Evolutionary conservation across 208 protist genomes (phyloP).

Genomic region (Crithidia thermophila): DNA sequence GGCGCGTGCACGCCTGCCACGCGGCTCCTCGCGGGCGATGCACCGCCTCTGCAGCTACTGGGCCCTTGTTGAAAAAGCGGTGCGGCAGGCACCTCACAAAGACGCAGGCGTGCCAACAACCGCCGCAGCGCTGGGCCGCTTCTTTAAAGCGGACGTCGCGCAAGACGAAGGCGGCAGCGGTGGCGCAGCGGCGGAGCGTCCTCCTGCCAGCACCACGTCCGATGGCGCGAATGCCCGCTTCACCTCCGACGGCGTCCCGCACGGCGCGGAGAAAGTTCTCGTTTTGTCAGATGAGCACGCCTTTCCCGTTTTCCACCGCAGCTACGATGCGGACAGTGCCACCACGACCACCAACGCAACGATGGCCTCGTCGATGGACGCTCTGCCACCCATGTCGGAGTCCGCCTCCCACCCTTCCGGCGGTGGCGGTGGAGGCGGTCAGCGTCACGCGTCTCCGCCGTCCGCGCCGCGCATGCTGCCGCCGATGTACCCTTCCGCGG

Average conservation of each 20-base stretch:
- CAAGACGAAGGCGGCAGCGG: background rate
- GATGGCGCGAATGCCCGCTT: background rate
- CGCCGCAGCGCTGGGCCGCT: conserved; percentile 13
- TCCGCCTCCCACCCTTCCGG: too few species aligned
- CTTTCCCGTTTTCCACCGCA: conserved; percentile 22
- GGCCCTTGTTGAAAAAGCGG: conserved; percentile 32
- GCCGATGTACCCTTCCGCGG: background rate
- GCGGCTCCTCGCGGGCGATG: conserved; percentile 19
- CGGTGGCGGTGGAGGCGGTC: background rate
- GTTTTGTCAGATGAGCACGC: conserved; percentile 21
- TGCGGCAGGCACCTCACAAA: conserved; percentile 28
- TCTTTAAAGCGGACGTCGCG: conserved; percentile 2
- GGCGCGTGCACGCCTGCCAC: conserved; percentile 15
- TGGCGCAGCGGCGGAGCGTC: background rate
- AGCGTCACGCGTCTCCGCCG: background rate
- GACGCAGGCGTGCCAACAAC: conserved; percentile 23
- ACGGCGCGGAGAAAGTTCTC: conserved; percentile 24
- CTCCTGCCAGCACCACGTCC: background rate
- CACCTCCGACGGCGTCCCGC: conserved; percentile 20
- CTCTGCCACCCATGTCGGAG: too few species aligned
- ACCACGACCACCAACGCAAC: conserved; percentile 3
- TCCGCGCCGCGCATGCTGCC: conserved; percentile 1
- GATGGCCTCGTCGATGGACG: conserved; percentile 15
- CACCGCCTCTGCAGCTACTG: conserved; percentile 43
- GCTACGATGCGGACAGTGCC: conserved; percentile 2